Percentiles rank a stretch among this genome's conserved stretches.
Conservation (phyloP, 805 yeast species). For the Babjeviella inositovora region DNA sequence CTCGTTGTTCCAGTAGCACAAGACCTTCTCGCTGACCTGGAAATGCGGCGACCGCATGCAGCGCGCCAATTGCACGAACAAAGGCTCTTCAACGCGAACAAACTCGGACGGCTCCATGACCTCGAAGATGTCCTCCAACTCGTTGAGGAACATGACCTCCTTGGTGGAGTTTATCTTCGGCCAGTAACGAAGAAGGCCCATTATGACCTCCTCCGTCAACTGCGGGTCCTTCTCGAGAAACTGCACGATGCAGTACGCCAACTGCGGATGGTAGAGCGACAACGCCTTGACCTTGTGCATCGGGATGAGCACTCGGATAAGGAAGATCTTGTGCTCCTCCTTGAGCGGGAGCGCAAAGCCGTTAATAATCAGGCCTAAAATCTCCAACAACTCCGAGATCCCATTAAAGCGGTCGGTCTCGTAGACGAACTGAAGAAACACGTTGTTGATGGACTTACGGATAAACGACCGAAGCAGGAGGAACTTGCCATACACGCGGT, state of each 20-base stretch:
- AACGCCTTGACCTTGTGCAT: slow-evolving; percentile 83
- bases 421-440: slow-evolving; percentile 82
- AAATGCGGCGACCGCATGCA: slow-evolving; percentile 93
- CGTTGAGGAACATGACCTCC: slow-evolving; percentile 91
- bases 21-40: slow-evolving; percentile 92
- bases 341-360: slow-evolving; percentile 96
- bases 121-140: slow-evolving; percentile 92
- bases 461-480: slow-evolving; percentile 80
- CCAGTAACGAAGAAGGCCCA: slow-evolving; percentile 91
- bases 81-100: slow-evolving; percentile 78
- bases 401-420: slow-evolving; percentile 96
- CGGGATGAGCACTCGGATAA: slow-evolving; percentile 77
- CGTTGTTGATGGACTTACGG: slow-evolving; percentile 81
- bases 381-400: slow-evolving; percentile 85
- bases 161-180: slow-evolving; percentile 91
- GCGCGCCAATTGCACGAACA: slow-evolving; percentile 85
- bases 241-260: slow-evolving; percentile 94
- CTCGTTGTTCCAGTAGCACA: slow-evolving; percentile 90
- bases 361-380: slow-evolving; percentile 89
- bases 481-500: slow-evolving; percentile 92
- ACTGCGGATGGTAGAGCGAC: slow-evolving; percentile 87
- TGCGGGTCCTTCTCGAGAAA: slow-evolving; percentile 88
- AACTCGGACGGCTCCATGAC: slow-evolving; percentile 91
- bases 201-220: slow-evolving; percentile 89
- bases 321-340: slow-evolving; percentile 89